Conservation (phyloP, 805 yeast genomes). For the Nakazawaea peltata region DNA sequence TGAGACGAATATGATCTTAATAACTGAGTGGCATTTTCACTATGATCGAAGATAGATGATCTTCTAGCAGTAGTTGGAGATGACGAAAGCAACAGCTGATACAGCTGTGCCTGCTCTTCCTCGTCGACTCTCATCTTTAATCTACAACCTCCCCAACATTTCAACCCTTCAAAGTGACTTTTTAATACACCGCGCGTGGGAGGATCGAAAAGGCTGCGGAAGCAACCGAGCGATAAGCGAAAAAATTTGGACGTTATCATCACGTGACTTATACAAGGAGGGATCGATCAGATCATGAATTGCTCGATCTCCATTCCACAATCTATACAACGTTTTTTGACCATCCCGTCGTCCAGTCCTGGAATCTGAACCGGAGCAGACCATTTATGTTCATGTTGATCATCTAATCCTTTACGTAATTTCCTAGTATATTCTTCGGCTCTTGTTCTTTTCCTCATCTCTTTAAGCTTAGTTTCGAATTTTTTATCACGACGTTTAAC, state of each 20-base stretch:
- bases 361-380: slow-evolving; percentile 36
- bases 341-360: slow-evolving; percentile 30
- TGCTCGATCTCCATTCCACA: slow-evolving; percentile 88
- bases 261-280: no score
- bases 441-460: slow-evolving; percentile 86
- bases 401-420: slow-evolving; percentile 46
- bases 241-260: no score
- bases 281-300: slow-evolving; percentile 35
- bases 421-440: slow-evolving; percentile 83
- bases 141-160: no score
- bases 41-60: slow-evolving; percentile 2
- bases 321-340: slow-evolving; percentile 57
- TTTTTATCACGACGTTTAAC: slow-evolving; percentile 68
- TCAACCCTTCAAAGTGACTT: no score
- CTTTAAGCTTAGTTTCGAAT: slow-evolving; percentile 68
- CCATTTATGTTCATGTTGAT: slow-evolving; percentile 72
- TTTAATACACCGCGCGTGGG: no score
- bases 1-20: background rate
- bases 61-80: slow-evolving; percentile 10
- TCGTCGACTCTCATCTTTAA: background rate
- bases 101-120: slow-evolving; percentile 2
- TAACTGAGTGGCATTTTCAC: background rate
- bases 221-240: no score
- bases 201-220: no score
- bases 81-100: slow-evolving; percentile 5